These are phyloP conservation scores for Viola pubescens DNA, from an alignment of 441 rosid genomes.

Conservation along the genomic window DNA sequence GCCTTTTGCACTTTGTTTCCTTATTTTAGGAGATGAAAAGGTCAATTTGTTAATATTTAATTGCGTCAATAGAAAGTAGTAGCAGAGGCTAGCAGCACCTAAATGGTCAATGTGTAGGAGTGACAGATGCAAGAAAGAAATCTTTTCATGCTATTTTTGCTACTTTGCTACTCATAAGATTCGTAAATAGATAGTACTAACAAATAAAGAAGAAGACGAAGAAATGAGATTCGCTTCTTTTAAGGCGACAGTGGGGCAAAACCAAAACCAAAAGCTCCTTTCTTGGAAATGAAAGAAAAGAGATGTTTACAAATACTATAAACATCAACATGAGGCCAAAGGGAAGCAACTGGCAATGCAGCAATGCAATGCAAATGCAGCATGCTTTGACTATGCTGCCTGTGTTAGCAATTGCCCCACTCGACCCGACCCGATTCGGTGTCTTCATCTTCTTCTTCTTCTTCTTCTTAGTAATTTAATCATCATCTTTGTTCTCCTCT, in stretches of 20 bases:
- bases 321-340: too few relatives aligned
- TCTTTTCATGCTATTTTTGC: not conserved
- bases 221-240: conserved; percentile 40
- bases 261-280: conserved; percentile 9
- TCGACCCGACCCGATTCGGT: not conserved
- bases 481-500: too few relatives aligned
- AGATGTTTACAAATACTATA: conserved; percentile 5
- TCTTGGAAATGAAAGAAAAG: conserved; percentile 67
- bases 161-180: not conserved
- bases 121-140: not conserved
- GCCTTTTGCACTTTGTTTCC: too few relatives aligned
- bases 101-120: not conserved
- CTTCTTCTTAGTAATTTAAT: too few relatives aligned
- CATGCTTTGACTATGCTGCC: conserved; percentile 19
- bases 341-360: too few relatives aligned
- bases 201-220: conserved; percentile 11
- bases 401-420: not conserved
- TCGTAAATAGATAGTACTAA: conserved; percentile 2
- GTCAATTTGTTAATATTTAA: too few relatives aligned
- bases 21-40: too few relatives aligned
- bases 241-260: conserved; percentile 32
- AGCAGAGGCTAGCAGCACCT: not conserved
- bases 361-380: too few relatives aligned
- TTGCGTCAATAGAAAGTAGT: not conserved
- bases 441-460: not conserved